A percentile compares a stretch with the other conserved stretches of the same genome.
These are phyloP conservation scores for Ceriops decandra DNA, from an alignment of 345 rosid genomes.

Conservation along the genomic window DNA sequence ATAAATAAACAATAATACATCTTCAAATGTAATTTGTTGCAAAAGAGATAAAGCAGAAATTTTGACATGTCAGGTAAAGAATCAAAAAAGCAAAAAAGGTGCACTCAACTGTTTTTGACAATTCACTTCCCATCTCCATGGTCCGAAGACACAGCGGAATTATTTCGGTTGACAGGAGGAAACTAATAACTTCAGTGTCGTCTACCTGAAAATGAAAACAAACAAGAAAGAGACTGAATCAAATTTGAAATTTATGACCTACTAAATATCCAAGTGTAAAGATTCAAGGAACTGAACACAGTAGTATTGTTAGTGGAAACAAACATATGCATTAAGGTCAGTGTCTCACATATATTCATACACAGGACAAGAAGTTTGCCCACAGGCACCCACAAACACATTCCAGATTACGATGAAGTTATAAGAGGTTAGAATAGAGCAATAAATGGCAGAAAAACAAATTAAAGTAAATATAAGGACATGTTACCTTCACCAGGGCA, in stretches of 20 bases:
- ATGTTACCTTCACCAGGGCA: slow-evolving; percentile 89
- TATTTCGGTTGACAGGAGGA: slow-evolving; percentile 93
- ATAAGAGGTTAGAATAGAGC: no score
- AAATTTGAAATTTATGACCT: no score
- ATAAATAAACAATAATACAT: neutral
- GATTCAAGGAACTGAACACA: neutral
- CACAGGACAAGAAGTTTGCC: no score
- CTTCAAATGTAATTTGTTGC: neutral
- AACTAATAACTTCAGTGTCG: slow-evolving; percentile 94
- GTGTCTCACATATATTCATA: no score
- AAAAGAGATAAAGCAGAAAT: neutral
- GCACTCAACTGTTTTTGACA: slow-evolving; percentile 88
- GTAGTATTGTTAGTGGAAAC: neutral
- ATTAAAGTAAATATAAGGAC: neutral
- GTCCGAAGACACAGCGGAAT: slow-evolving; percentile 91
- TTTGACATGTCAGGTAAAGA: neutral
- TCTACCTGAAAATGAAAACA: slow-evolving; percentile 57
- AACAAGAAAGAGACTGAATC: neutral
- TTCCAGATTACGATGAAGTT: no score
- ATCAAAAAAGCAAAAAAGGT: slow-evolving; percentile 5
- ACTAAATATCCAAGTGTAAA: neutral
- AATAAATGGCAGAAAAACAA: no score
- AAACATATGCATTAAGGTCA: neutral
- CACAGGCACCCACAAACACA: no score
- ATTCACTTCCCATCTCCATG: slow-evolving; percentile 99